These are phyloP conservation scores for Fusarium nelsonii DNA, from an alignment of 2,329 filamentous ascomycete genomes.

Conservation along the genomic window DNA sequence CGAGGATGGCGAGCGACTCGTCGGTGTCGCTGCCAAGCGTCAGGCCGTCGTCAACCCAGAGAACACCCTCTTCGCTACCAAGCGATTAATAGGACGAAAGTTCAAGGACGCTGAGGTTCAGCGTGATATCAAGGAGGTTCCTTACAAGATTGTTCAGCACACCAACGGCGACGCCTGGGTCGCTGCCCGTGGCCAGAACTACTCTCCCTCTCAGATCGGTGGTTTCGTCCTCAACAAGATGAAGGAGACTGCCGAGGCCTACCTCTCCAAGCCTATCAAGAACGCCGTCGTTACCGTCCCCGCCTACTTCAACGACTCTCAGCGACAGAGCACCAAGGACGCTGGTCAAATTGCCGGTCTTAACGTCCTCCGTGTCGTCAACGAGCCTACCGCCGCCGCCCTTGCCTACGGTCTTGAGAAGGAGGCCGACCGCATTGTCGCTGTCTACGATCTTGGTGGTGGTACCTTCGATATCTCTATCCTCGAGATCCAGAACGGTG, in stretches of 20 bases:
- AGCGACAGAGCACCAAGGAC: constrained; percentile 98
- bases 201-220: constrained; percentile 98
- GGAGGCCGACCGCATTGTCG: constrained; percentile 88
- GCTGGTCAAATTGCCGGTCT: constrained; percentile 96
- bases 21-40: constrained; percentile 97
- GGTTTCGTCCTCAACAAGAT: constrained; percentile 97
- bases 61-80: constrained; percentile 98
- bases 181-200: constrained; percentile 91
- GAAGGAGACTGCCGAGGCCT: constrained; percentile 98
- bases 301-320: constrained; percentile 98
- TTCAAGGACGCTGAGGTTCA: constrained; percentile 94
- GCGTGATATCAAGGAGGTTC: constrained; percentile 96
- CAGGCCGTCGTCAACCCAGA: constrained; percentile 98
- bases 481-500: constrained; percentile 96
- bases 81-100: constrained; percentile 98
- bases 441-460: constrained; percentile 97
- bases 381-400: constrained; percentile 96
- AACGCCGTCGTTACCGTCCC: constrained; percentile 97
- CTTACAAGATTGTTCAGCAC: constrained; percentile 99
- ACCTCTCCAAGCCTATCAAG: constrained; percentile 90
- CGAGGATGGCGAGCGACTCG: constrained; percentile 93
- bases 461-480: constrained; percentile 99
- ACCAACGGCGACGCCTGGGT: constrained; percentile 97
- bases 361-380: constrained; percentile 96
- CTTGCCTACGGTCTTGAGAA: constrained; percentile 97